phyloP scores from a whole-genome alignment of 768 basidiomycete genomes.

The Daedaleopsis sinensis region DNA sequence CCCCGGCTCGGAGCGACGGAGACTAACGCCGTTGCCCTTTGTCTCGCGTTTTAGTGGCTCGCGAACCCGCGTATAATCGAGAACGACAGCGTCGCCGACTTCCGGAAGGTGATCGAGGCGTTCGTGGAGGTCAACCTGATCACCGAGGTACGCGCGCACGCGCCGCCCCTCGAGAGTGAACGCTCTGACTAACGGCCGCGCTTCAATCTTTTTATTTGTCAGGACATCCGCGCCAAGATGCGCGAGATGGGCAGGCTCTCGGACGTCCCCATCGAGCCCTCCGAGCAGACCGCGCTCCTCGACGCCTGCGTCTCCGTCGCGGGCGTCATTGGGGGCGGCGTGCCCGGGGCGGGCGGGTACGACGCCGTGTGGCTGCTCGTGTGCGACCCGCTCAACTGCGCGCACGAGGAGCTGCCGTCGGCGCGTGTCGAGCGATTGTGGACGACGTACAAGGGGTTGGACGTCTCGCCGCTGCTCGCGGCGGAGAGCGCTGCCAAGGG shows the following conservation, averaged over 20 bases:
- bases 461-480: conserved; percentile 73
- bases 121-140: conserved; percentile 61
- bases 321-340: conserved; percentile 92
- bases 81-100: conserved; percentile 31
- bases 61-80: conserved; percentile 54
- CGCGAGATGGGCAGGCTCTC: conserved; percentile 78
- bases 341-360: conserved; percentile 97
- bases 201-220: neutral
- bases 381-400: conserved; percentile 52
- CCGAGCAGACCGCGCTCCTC: conserved; percentile 81
- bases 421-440: conserved; percentile 70
- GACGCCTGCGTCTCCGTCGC: conserved; percentile 75
- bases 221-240: conserved; percentile 83
- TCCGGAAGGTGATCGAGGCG: conserved; percentile 47
- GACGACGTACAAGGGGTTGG: conserved; percentile 60
- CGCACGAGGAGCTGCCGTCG: conserved; percentile 50
- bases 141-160: conserved; percentile 50
- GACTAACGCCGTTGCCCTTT: neutral
- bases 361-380: conserved; percentile 96
- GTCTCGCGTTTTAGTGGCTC: conserved; percentile 23
- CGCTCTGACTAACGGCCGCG: neutral
- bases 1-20: neutral
- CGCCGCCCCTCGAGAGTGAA: too few species aligned
- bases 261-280: conserved; percentile 88
- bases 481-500: conserved; percentile 72